Conservation (phyloP, 768 basidiomycete species). For the Panaeolus cyanescens region DNA sequence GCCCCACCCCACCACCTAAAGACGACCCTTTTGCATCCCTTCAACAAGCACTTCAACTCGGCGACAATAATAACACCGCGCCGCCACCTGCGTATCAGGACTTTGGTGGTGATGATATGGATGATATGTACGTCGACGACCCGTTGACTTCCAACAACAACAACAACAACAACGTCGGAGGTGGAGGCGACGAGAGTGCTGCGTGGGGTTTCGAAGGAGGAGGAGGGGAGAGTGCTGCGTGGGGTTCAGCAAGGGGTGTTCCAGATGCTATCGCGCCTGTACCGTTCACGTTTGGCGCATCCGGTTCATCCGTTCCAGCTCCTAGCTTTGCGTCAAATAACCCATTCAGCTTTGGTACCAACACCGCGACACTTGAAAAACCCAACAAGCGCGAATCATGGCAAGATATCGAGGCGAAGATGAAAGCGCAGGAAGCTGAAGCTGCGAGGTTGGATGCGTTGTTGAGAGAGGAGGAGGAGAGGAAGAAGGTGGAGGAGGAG, state of each 20-base stretch:
- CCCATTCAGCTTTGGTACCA: background rate
- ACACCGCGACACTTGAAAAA: no score
- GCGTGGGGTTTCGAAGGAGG: background rate
- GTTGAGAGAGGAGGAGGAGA: conserved; percentile 4
- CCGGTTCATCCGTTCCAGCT: no score
- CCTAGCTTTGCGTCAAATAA: background rate
- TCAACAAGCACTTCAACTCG: background rate
- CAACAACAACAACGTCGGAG: no score
- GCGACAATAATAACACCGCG: background rate
- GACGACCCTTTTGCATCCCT: background rate
- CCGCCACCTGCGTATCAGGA: background rate
- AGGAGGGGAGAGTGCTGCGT: background rate
- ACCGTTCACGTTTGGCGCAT: no score
- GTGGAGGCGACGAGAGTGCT: background rate
- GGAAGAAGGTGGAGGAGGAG: background rate
- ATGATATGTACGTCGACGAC: background rate
- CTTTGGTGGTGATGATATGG: background rate
- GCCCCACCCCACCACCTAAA: background rate
- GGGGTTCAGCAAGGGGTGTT: background rate
- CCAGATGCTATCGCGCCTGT: background rate
- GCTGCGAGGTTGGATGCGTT: conserved; percentile 6
- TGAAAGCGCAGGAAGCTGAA: background rate
- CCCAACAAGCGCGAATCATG: no score
- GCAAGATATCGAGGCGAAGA: background rate
- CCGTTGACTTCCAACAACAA: no score